Base-by-base conservation (phyloP, 768 basidiomycete species). In the Dioszegia hungarica region DNA sequence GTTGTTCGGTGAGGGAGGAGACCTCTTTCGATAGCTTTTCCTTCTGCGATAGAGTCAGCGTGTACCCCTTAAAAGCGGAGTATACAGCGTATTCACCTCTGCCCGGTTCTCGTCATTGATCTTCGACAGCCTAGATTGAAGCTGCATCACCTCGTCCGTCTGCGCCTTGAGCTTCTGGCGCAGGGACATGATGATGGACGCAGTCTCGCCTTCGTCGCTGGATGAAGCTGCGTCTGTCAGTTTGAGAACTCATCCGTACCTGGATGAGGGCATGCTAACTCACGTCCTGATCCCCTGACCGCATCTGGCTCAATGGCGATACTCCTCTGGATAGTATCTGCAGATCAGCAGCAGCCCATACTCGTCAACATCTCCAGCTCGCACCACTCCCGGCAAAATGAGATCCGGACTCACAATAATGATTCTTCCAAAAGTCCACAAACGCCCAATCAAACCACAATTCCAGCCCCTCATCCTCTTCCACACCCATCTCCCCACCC, bases 401-500 rank as follows among this genome's bases (percentile, higher is more conserved):
- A 14, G 17, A 8, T n/a, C 9, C 46, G n/a, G 24, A 76, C 88
- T 72, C 66, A 94, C 94, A 90, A 70, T 92, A 95, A 70, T 94
- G 93, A 43, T 90, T 92, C 79, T 98, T 98, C 88, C 90, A 93
- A 75, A 97, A 99, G 76, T 99, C 95, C 5, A 95, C 85, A 77
- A 98, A 98, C 0, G 86, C 83, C 90, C 93, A 98, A 75, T 98
- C 93, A 70, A 98, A 89, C 95, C 95, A 98, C 36, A 95, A 81
- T 76, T 92, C 90, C 25, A 71, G 59, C 19, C 73, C 74, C 37
- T 77, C 79, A 25, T 84, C 88, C 67, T 89, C 87, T 60, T 84
- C 84, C 49, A 79, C 78, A 15, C 76, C 70, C 10, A 67, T 64
- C 17, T 62, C 67, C 1, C 56, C 43, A 31, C 22, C 45, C 38